Conservation (phyloP, 2,329 filamentous ascomycete species). For the Aurifilum marmelostoma region DNA sequence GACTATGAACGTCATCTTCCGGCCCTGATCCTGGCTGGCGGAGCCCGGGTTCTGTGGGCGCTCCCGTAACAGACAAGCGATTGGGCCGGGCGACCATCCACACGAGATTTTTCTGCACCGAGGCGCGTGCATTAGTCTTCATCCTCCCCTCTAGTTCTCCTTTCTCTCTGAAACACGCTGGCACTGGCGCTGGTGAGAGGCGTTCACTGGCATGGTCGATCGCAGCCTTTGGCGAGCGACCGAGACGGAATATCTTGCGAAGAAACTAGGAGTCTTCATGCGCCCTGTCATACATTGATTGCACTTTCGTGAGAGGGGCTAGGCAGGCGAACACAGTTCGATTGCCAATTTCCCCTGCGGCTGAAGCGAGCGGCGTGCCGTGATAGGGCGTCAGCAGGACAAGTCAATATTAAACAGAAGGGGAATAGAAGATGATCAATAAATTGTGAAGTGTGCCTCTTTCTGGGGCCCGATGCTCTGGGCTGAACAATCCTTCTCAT, state of each 20-base stretch:
- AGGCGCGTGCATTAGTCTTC: not conserved
- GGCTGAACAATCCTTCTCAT: slow-evolving; percentile 5
- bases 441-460: not conserved
- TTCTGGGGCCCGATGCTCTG: not conserved
- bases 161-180: not conserved
- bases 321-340: not conserved
- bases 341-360: not conserved
- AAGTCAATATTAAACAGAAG: not conserved
- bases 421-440: not conserved
- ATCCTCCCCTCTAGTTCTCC: not conserved
- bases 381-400: not conserved
- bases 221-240: not conserved
- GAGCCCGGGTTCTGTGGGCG: not conserved
- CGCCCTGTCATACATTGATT: not conserved
- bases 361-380: not conserved
- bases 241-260: not conserved
- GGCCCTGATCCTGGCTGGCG: slow-evolving; percentile 1
- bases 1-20: not conserved
- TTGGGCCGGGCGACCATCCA: not conserved
- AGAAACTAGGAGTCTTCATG: not conserved
- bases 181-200: not conserved
- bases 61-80: not conserved
- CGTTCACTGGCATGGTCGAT: not conserved
- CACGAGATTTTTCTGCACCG: not conserved
- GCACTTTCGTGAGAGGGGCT: not conserved